Base-by-base conservation (phyloP, 192 early-diverging fungal genomes). In the Entomortierella lignicola region DNA sequence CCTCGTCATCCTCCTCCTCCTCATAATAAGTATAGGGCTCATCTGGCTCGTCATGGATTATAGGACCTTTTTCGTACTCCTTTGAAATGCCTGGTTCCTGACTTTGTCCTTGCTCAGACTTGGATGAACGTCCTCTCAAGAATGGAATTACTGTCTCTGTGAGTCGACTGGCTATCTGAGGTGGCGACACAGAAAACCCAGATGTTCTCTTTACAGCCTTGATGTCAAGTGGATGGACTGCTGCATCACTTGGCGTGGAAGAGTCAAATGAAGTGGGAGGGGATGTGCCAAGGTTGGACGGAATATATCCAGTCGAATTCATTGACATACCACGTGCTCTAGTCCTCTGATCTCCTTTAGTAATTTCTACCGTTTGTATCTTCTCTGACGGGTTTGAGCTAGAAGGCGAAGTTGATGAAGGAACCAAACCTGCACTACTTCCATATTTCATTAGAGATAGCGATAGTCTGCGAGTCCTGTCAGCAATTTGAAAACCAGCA, bases 101-200 rank as follows among this genome's bases (percentile, higher is more conserved):
- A 4, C 55, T 12, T 12, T 29, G 62, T 20, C 37, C 51, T 8
- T 56, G 58, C 25, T 60, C 71, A 1, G 54, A 39, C 27, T 53
- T 55, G 18, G 72, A 63, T 1, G 34, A n/a, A 11, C 47, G 51
- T 15, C 72, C 42, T 48, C 74, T 39, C 27, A 69, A 29, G 30
- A 69, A 77, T 1, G 66, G 74, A 30, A 69, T 69, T 30, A 77
- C 66, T 21, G 72, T 63, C 39, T 75, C 72, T 2, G 58, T 39
- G 10, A 75, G 43, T 43, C 72, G 51, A 60, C 66, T 69, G 13
- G 60, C 66, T 0, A 69, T 8, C 43, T 69, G 74, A n/a, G 74
- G 74, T 10, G 74, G 74, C 12, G 74, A 77, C 20, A 77, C 74
- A 17, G 74, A 69, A 20, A 77, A 77, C 5, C 66, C 34, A 13